A percentile compares a stretch with the other conserved stretches of the same genome.
These are phyloP conservation scores for Boletellus emodensis DNA, from an alignment of 768 basidiomycete genomes.

Conservation along the genomic window DNA sequence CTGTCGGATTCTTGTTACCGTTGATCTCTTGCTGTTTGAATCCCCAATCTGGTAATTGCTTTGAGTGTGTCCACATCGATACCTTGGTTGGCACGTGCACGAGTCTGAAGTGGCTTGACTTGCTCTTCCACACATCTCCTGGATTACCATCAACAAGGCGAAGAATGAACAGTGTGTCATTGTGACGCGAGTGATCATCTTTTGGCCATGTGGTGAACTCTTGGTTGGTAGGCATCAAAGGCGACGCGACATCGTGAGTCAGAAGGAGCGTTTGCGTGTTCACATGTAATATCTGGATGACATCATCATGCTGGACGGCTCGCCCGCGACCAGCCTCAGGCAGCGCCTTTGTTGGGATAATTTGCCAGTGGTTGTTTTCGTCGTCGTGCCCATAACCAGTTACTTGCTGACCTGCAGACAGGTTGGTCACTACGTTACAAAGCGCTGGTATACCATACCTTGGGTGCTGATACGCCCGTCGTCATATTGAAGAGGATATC, in stretches of 20 bases:
- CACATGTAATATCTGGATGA: slow-evolving; percentile 85
- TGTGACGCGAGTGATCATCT: slow-evolving; percentile 71
- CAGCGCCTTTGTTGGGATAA: slow-evolving; percentile 91
- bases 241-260: slow-evolving; percentile 96
- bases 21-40: slow-evolving; percentile 98
- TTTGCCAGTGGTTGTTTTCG: slow-evolving; percentile 92
- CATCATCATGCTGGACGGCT: slow-evolving; percentile 84
- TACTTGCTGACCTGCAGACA: slow-evolving; percentile 77
- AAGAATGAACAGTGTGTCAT: slow-evolving; percentile 87
- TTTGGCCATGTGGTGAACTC: slow-evolving; percentile 93
- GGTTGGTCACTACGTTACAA: neutral
- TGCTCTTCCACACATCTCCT: slow-evolving; percentile 87
- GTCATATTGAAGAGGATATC: slow-evolving; percentile 89
- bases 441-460: slow-evolving; percentile 40
- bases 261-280: slow-evolving; percentile 78
- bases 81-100: slow-evolving; percentile 88
- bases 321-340: slow-evolving; percentile 93
- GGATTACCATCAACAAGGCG: slow-evolving; percentile 67
- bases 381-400: slow-evolving; percentile 95
- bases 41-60: slow-evolving; percentile 92
- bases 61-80: slow-evolving; percentile 87
- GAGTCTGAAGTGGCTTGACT: slow-evolving; percentile 89
- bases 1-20: slow-evolving; percentile 87
- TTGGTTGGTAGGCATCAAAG: slow-evolving; percentile 96
- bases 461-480: slow-evolving; percentile 94